Evolutionary conservation across 202 grass and related monocot species (phyloP), one percentile per base, ranked within the genome.

Genomic region (Musa balbisiana): DNA sequence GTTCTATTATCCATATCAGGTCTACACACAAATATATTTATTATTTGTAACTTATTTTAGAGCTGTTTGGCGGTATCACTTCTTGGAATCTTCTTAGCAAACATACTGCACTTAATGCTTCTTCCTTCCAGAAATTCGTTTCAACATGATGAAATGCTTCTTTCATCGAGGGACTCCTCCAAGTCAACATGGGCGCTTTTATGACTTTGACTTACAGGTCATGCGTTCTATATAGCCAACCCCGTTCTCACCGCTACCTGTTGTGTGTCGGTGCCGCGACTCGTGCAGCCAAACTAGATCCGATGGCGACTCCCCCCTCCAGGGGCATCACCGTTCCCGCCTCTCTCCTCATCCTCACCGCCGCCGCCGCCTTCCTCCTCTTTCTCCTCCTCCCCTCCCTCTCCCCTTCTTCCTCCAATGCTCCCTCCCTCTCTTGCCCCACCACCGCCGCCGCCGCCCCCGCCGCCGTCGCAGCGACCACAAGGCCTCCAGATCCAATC

Each of bases 321-420:
- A 74, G 58, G 50, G 72, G 72, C 72, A 74, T 74, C 72, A 27
- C 52, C 23, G 8, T 74, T 56, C 53, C 72, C 5, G 72, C 52
- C 21, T 56, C 93, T 62, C 83, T 87, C 71, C 56, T 83, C 84
- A 33, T 84, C 62, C 17, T 56, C 52, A 74, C 78, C 17, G 87
- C 82, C 53, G 87, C 80, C 9, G 78, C 84, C 55, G 76, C 89
- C 64, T 75, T 89, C 86, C 71, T 94, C 78, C 69, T 92, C 73
- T 78, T 84, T 76, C 84, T 84, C 26, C 51, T 77, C 53, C 64
- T 83, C 54, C 82, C 66, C 21, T 50, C n/a, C 16, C 29, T 14
- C 19, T 56, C 66, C 1, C 53, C 66, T 62, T 62, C 56, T 55
- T 64, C 86, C 74, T 74, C 88, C 0, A 69, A 79, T 13, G 56